These are phyloP conservation scores for Cardamine chenopodiifolia DNA, from an alignment of 345 rosid genomes.

Conservation along the genomic window DNA sequence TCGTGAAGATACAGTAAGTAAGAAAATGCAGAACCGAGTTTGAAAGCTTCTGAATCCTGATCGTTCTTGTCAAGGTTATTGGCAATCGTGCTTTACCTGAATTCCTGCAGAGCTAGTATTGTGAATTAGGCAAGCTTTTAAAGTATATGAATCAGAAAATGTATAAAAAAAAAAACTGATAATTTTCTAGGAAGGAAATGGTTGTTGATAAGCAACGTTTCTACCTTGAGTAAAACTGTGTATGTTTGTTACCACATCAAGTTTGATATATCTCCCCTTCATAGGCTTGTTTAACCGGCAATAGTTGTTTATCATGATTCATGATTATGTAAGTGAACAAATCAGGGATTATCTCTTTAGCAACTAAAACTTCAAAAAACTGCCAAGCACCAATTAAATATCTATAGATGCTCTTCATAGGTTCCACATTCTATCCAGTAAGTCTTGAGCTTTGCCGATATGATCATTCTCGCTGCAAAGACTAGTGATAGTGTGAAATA, in stretches of 20 bases:
- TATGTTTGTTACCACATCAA: too few species aligned
- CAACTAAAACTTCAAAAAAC: constrained; percentile 42
- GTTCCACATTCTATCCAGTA: constrained; percentile 52
- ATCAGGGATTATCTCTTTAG: constrained; percentile 52
- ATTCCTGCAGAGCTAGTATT: background rate
- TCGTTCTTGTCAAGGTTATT: too few species aligned
- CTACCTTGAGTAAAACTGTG: too few species aligned
- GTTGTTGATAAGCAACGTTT: constrained; percentile 10
- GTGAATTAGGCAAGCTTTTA: constrained; percentile 1
- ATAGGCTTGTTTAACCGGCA: constrained; percentile 49
- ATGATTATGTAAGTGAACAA: constrained; percentile 53
- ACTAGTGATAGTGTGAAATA: constrained; percentile 49
- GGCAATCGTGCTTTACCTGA: constrained; percentile 13
- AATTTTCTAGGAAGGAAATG: background rate
- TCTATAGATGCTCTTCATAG: constrained; percentile 49
- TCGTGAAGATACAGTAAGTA: background rate
- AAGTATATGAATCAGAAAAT: background rate
- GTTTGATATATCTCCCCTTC: too few species aligned
- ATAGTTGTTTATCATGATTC: constrained; percentile 65
- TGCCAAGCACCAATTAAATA: constrained; percentile 54
- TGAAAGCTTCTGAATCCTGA: background rate
- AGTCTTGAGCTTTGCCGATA: constrained; percentile 43
- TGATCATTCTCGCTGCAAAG: constrained; percentile 51
- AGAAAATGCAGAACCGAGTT: too few species aligned
- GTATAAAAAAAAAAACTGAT: constrained; percentile 4